phyloP scores from a whole-genome alignment of 2,329 filamentous ascomycete species.

The Talaromyces marneffei region DNA sequence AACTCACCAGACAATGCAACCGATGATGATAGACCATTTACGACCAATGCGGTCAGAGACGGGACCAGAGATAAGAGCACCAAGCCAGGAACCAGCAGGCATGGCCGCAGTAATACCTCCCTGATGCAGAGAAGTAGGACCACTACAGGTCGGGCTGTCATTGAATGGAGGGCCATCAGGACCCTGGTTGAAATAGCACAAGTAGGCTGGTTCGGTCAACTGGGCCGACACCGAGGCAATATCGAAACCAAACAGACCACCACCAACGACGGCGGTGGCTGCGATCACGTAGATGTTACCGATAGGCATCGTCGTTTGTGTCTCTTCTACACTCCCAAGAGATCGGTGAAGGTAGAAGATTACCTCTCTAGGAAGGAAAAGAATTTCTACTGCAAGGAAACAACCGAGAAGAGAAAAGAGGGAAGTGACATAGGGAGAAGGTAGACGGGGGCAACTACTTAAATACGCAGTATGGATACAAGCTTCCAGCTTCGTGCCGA shows the following conservation, averaged over 20 bases:
- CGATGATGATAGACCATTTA: constrained; percentile 49
- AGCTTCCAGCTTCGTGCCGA: neutral
- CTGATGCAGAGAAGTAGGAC: constrained; percentile 51
- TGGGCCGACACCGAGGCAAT: constrained; percentile 68
- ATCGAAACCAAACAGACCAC: constrained; percentile 71
- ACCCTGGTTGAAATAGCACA: constrained; percentile 47
- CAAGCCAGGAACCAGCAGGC: constrained; percentile 66
- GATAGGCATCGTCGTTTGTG: constrained; percentile 33
- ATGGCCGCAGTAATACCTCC: constrained; percentile 68
- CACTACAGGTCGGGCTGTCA: constrained; percentile 36
- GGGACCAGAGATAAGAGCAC: constrained; percentile 50
- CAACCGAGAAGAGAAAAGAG: neutral
- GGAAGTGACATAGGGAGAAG: neutral
- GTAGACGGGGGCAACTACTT: neutral
- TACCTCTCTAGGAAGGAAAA: neutral
- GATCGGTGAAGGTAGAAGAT: neutral
- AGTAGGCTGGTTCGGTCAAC: neutral
- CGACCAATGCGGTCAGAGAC: constrained; percentile 53
- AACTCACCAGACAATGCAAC: constrained; percentile 45
- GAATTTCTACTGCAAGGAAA: neutral
- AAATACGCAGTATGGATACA: neutral
- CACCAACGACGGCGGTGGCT: constrained; percentile 56
- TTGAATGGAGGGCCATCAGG: constrained; percentile 16
- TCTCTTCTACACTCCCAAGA: constrained; percentile 5
- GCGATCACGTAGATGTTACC: constrained; percentile 56